Conservation (phyloP, 1,284 basidiomycete genomes). For the Rhodotorula mucilaginosa region DNA sequence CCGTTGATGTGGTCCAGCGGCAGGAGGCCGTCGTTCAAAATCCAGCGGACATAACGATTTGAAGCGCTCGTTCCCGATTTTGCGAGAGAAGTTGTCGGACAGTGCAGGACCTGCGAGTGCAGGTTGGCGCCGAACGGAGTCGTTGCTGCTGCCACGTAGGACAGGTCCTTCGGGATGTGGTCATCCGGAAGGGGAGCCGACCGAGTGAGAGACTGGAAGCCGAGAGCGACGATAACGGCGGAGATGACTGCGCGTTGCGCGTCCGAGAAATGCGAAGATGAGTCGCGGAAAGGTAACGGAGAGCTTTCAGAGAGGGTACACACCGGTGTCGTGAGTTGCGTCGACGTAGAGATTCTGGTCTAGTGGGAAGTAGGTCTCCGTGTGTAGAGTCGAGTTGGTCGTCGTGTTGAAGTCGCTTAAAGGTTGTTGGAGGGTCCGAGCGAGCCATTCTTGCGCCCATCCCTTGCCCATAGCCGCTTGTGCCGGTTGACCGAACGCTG, state of each 20-base stretch:
- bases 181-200: conserved; percentile 67
- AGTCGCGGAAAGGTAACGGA: neutral
- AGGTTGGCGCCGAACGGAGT: conserved; percentile 61
- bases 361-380: conserved; percentile 60
- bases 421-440: conserved; percentile 56
- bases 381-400: conserved; percentile 60
- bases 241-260: conserved; percentile 36
- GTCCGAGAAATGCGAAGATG: neutral
- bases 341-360: conserved; percentile 62
- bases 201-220: conserved; percentile 66
- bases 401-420: conserved; percentile 57
- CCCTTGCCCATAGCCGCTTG: conserved; percentile 51
- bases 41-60: conserved; percentile 44
- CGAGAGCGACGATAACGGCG: conserved; percentile 56
- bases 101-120: conserved; percentile 63
- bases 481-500: conserved; percentile 48
- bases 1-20: conserved; percentile 60
- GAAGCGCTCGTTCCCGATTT: conserved; percentile 41
- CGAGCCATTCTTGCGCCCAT: conserved; percentile 47
- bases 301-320: neutral
- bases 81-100: conserved; percentile 45
- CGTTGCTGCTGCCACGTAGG: conserved; percentile 55
- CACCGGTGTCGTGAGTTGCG: conserved; percentile 54
- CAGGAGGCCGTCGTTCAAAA: conserved; percentile 60
- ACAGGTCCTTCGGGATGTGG: conserved; percentile 63